These are phyloP conservation scores for Schizosaccharomyces japonicus DNA, from an alignment of 805 yeast species.

Conservation along the genomic window DNA sequence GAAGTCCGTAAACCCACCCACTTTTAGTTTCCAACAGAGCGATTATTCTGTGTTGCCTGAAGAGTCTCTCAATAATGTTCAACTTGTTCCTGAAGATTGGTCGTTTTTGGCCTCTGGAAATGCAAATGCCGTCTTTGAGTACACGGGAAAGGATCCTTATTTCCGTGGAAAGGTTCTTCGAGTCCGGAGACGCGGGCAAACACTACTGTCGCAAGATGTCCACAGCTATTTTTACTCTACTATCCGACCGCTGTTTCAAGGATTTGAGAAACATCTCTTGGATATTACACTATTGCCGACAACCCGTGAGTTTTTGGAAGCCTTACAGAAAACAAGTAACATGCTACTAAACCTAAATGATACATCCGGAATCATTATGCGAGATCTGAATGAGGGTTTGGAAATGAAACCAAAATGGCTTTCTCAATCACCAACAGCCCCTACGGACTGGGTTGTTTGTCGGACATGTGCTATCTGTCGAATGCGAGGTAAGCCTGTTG, in stretches of 20 bases:
- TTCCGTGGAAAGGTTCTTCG: neutral
- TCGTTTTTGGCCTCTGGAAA: neutral
- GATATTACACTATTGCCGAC: neutral
- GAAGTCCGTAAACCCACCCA: neutral
- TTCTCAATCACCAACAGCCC: neutral
- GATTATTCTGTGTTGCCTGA: neutral
- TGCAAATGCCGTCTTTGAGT: neutral
- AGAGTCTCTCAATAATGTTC: neutral
- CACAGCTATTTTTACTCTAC: neutral
- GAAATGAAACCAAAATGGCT: constrained; percentile 3
- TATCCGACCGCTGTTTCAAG: neutral
- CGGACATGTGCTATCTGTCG: constrained; percentile 1
- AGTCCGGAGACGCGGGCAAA: neutral
- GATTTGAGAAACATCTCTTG: neutral
- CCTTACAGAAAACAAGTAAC: neutral
- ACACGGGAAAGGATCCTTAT: neutral
- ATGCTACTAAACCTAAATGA: neutral
- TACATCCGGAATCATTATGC: neutral
- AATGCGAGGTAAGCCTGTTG: neutral
- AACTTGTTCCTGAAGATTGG: neutral
- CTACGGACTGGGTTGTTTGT: constrained; percentile 1
- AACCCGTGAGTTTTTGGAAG: neutral
- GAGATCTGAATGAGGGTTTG: neutral
- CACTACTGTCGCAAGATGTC: neutral
- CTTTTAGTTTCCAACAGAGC: no score